Evolutionary conservation across 306 rosid genomes (phyloP), one percentile per base, ranked within the genome.

Genomic region (Echinosophora koreensis): DNA sequence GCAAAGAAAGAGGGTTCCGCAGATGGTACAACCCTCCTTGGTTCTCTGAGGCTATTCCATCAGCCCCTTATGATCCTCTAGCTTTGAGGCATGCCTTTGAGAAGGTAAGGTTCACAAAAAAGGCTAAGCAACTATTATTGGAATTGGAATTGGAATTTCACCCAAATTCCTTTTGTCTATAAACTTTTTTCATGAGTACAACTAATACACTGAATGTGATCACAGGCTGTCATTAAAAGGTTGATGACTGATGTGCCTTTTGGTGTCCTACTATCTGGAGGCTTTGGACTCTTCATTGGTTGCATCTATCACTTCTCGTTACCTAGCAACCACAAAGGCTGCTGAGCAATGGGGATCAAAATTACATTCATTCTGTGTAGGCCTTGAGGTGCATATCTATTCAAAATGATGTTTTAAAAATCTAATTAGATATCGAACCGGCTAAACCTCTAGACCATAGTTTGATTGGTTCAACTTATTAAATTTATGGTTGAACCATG

Each of bases 231-330:
- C 54, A 87, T 88, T 84, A 96, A 96, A 68, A 87, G 99, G 87
- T 80, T 92, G 66, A 96, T 96, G 99, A 96, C 94, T 34, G 99
- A 96, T 88, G 99, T 92, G 73, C 99, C 99, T 46, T 96, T 96
- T 0, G 98, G 99, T 12, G 98, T 96, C 74, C 87, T 96, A 46
- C 93, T 96, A 2, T 96, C 97, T 1, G 98, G 98, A 12, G 99
- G 99, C n/a, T 62, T 60, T 96, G 64, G 99, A 96, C 77, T 96
- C 98, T 16, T 96, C 99, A 0, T 69, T 96, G 87, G 98, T 96
- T 61, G 99, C 99, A 66, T 91, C 99, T 37, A 85, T 96, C 88
- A 89, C 97, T 3, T 90, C 99, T 67, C 95, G 98, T 27, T 87
- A 96, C 89, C 71, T 96, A 63, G 90, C 94, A 1, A 90, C 82